phyloP scores from a whole-genome alignment of 768 basidiomycete genomes.

The Kwoniella sp. region DNA sequence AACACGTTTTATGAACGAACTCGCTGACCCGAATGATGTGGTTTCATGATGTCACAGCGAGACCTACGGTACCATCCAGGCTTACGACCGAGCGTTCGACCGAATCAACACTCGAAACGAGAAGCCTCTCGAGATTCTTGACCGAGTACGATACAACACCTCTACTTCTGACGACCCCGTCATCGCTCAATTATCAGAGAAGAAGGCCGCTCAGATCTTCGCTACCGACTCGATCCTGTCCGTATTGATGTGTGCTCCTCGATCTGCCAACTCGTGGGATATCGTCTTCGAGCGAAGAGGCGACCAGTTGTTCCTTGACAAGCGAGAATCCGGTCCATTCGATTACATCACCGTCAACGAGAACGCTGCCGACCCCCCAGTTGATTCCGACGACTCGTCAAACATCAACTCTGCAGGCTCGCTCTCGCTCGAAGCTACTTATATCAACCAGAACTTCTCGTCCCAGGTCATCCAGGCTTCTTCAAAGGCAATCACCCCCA shows the following conservation, averaged over 20 bases:
- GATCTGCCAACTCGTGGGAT: conserved; percentile 98
- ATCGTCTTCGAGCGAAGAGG: conserved; percentile 93
- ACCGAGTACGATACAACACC: conserved; percentile 94
- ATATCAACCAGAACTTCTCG: conserved; percentile 97
- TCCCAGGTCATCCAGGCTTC: conserved; percentile 89
- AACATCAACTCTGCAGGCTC: conserved; percentile 92
- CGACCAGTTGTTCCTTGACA: conserved; percentile 91
- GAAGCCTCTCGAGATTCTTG: conserved; percentile 83
- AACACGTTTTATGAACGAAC: too few species aligned
- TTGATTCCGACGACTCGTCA: conserved; percentile 67
- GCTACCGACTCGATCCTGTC: conserved; percentile 93
- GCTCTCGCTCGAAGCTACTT: conserved; percentile 93
- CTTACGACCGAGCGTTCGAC: conserved; percentile 93
- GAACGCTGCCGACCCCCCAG: conserved; percentile 88
- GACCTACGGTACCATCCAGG: conserved; percentile 81
- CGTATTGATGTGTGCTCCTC: conserved; percentile 91
- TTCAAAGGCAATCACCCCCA: conserved; percentile 70
- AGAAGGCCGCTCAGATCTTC: conserved; percentile 77
- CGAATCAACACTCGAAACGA: conserved; percentile 92
- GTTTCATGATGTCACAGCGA: conserved; percentile 30
- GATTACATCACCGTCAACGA: conserved; percentile 97
- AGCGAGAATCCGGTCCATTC: conserved; percentile 89
- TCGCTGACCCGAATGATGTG: too few species aligned
- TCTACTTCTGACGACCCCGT: conserved; percentile 98
- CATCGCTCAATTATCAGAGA: conserved; percentile 84